Base-by-base conservation (phyloP, 805 yeast genomes). In the Metschnikowia corniflorae region DNA sequence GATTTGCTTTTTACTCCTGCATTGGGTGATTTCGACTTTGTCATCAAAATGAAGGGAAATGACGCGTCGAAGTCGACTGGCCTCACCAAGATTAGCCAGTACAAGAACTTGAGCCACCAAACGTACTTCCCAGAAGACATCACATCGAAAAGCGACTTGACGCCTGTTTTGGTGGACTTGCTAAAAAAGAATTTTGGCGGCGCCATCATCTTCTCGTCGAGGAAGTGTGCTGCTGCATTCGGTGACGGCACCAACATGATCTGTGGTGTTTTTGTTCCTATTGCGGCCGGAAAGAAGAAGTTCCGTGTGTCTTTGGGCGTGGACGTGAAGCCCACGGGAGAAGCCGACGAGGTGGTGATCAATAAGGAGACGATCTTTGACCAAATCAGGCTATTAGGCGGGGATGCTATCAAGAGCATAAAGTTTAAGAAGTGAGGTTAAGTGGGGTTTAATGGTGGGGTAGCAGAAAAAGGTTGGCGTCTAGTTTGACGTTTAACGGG, bases 301-400 rank as follows among this genome's bases (percentile, higher is more conserved):
- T 88, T 87, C 65, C 80, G 82, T 50, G 95, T 83, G 16, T 86
- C 83, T 45, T 58, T 84, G 42, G 94, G 89, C 10, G 81, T 77
- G 51, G 81, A 86, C 50, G 71, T 81, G 39, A 71, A 74, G 53
- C 94, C 95, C 1, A 73, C 68, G 22, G 69, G 47, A 5, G 76
- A 70, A 37, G 61, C 60, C 26, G 77, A 65, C 12, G 71, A 71
- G 37, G 81, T 85, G 9, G 67, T 66, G 24, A 63, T 87, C 40
- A 86, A 87, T 59, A 81, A 74, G 53, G 82, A 76, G 12, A 83
- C 91, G 2, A 71, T 86, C n/a, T 61, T 82, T 41, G 70, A 73
- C 40, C 95, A 91, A 58, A 82, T 93, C 26, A 67, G 72, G 23
- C 64, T 73, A 19, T 65, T 81, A 44, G 86, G 89, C 10, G 86